phyloP scores from a whole-genome alignment of 768 basidiomycete genomes.

The Mycena latifolia region DNA sequence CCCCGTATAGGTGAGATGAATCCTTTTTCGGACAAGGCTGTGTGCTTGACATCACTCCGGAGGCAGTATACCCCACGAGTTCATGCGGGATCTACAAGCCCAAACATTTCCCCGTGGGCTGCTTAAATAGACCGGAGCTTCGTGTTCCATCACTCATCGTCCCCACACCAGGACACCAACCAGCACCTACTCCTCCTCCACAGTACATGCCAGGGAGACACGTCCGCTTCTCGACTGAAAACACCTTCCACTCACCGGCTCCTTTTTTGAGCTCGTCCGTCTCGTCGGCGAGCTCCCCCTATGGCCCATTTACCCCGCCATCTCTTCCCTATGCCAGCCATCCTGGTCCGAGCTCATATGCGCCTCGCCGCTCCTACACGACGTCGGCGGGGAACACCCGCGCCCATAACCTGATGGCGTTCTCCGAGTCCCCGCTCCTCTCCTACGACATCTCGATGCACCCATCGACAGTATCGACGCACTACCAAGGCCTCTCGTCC shows the following conservation, averaged over 20 bases:
- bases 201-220: conserved; percentile 6
- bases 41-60: neutral
- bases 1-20: neutral
- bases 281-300: neutral
- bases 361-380: conserved; percentile 3
- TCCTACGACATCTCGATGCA: conserved; percentile 1
- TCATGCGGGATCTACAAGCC: conserved; percentile 3
- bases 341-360: neutral
- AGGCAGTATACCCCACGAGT: neutral
- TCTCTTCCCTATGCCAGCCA: neutral
- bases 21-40: neutral
- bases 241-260: neutral
- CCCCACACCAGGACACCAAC: too few species aligned
- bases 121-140: neutral
- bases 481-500: neutral
- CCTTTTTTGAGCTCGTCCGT: neutral
- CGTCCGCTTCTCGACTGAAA: conserved; percentile 1
- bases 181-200: neutral
- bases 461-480: neutral
- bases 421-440: neutral
- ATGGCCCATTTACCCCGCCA: conserved; percentile 1
- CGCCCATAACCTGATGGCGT: neutral
- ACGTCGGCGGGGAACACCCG: neutral
- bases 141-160: too few species aligned
- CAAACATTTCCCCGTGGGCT: neutral